Evolutionary conservation across 2,329 filamentous ascomycete species (phyloP).

Genomic region (Pezizomycotina sp.): DNA sequence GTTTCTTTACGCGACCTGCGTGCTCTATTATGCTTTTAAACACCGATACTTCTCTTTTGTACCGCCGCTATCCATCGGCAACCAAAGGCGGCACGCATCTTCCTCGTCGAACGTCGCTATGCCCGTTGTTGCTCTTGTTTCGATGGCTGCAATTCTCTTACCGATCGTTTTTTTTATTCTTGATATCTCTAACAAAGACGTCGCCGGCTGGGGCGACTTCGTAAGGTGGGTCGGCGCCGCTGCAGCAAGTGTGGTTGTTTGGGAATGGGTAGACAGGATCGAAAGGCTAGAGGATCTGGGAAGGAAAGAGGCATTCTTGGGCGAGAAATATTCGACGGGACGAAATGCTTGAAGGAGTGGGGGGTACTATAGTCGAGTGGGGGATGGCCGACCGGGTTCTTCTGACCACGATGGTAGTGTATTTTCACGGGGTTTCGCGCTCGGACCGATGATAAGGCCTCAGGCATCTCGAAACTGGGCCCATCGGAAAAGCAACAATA

Average conservation of each 20-base stretch:
- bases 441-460: no score
- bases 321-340: conserved; percentile 81
- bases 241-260: conserved; percentile 87
- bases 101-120: conserved; percentile 17
- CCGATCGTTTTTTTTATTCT: conserved; percentile 87
- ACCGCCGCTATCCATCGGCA: conserved; percentile 17
- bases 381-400: conserved; percentile 3
- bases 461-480: no score
- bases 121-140: conserved; percentile 55
- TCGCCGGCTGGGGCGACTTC: conserved; percentile 87
- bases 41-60: conserved; percentile 19
- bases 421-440: no score
- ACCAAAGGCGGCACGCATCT: conserved; percentile 12
- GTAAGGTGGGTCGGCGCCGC: conserved; percentile 92
- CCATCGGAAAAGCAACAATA: no score
- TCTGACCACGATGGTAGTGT: no score
- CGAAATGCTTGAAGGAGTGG: conserved; percentile 56
- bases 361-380: conserved; percentile 11
- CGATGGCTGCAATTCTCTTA: conserved; percentile 64
- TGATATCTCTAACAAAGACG: conserved; percentile 69
- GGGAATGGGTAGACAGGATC: conserved; percentile 95
- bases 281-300: conserved; percentile 84
- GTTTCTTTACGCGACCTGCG: conserved; percentile 79
- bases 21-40: conserved; percentile 76
- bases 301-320: conserved; percentile 87